Evolutionary conservation across 768 basidiomycete genomes (phyloP).

Genomic region (Dioszegia hungarica): DNA sequence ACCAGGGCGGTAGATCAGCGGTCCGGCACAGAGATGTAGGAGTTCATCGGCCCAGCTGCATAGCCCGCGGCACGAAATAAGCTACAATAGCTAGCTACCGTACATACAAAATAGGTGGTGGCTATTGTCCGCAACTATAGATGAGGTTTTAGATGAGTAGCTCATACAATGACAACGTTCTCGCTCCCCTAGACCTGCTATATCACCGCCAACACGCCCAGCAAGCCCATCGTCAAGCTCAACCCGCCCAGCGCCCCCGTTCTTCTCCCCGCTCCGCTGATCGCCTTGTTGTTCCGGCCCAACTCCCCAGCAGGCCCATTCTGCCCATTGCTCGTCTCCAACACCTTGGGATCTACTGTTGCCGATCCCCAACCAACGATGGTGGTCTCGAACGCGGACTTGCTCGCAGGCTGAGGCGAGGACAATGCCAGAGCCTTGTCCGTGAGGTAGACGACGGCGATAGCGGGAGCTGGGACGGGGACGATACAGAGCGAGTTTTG

Average conservation of each 20-base stretch:
- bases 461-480: constrained; percentile 64
- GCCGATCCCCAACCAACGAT: constrained; percentile 56
- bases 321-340: constrained; percentile 66
- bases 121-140: too few relatives aligned
- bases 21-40: too few relatives aligned
- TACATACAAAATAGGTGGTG: too few relatives aligned
- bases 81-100: too few relatives aligned
- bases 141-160: too few relatives aligned
- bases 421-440: constrained; percentile 49
- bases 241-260: background rate
- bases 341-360: constrained; percentile 56
- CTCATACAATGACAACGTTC: too few relatives aligned
- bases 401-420: constrained; percentile 43
- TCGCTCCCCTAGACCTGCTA: background rate
- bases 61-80: too few relatives aligned
- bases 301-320: constrained; percentile 39
- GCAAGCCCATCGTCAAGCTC: background rate
- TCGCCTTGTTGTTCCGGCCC: constrained; percentile 24
- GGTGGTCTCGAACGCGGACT: constrained; percentile 55
- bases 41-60: too few relatives aligned
- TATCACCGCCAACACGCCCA: background rate
- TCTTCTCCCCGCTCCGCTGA: background rate
- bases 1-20: too few relatives aligned
- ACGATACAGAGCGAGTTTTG: constrained; percentile 58
- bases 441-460: constrained; percentile 69